phyloP scores from a whole-genome alignment of 1,284 basidiomycete genomes.

The Trichosporon sp. region DNA sequence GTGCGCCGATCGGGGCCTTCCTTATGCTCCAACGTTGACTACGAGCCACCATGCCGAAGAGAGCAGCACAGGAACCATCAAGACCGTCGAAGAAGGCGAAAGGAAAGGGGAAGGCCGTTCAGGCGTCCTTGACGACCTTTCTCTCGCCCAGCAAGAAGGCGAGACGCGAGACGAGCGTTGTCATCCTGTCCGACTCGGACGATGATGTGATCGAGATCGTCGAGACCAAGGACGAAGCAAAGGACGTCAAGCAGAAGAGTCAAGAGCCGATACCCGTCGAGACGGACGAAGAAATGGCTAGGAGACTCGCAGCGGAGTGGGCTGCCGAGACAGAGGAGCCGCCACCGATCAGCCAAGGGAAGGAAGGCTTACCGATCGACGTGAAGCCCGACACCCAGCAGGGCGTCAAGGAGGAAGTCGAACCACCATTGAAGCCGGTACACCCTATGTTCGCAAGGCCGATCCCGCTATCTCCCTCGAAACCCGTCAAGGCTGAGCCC shows the following conservation, averaged over 20 bases:
- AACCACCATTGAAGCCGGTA: conserved; percentile 12
- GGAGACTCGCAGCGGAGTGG: conserved; percentile 40
- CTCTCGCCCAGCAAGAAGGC: conserved; percentile 9
- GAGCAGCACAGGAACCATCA: not conserved
- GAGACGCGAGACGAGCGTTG: conserved; percentile 6
- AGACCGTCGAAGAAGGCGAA: not conserved
- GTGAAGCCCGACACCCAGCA: conserved; percentile 18
- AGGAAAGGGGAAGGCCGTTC: conserved; percentile 14
- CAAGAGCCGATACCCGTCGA: conserved; percentile 24
- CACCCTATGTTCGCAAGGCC: conserved; percentile 35
- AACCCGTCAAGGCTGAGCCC: conserved; percentile 11
- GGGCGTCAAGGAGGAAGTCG: not conserved
- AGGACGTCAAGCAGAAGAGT: not conserved
- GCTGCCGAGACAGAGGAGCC: conserved; percentile 26
- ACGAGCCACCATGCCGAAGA: conserved; percentile 6
- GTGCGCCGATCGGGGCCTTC: not conserved
- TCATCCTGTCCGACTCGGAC: conserved; percentile 36
- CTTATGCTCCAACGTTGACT: not conserved
- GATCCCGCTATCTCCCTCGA: not conserved
- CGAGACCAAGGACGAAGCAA: not conserved
- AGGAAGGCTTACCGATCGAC: conserved; percentile 12
- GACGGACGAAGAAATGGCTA: conserved; percentile 39
- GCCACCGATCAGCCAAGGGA: conserved; percentile 11
- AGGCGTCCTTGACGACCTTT: conserved; percentile 7
- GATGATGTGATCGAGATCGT: conserved; percentile 30